Conservation (phyloP, 75 land plant genomes). For the Selaginella moellendorffii region DNA sequence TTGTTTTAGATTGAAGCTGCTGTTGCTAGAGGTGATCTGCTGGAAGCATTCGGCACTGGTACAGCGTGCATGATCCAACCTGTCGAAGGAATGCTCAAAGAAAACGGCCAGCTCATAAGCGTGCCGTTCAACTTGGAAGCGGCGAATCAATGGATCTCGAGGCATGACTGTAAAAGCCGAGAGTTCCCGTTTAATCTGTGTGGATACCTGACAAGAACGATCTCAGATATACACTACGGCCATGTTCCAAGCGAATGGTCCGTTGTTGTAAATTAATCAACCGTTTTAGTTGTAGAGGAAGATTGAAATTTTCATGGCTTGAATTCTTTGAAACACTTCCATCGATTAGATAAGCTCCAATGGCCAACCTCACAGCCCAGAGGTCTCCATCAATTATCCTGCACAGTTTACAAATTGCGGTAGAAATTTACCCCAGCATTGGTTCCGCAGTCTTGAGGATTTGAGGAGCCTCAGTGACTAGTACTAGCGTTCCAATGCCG, state of each 20-base stretch:
- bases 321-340: conserved; percentile 71
- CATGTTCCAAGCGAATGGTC: conserved; percentile 22
- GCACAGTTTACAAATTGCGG: conserved; percentile 12
- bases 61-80: conserved; percentile 28
- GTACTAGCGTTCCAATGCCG: conserved; percentile 59
- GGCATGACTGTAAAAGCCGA: not conserved
- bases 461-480: conserved; percentile 54
- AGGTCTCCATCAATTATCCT: conserved; percentile 68
- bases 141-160: conserved; percentile 14
- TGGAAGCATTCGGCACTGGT: conserved; percentile 24
- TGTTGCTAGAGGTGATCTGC: conserved; percentile 13
- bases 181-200: conserved; percentile 18
- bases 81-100: conserved; percentile 13
- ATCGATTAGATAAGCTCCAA: conserved; percentile 71
- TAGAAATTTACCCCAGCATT: conserved; percentile 47
- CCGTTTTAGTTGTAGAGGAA: too few relatives aligned
- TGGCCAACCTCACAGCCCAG: conserved; percentile 66
- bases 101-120: conserved; percentile 12
- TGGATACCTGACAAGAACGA: conserved; percentile 19
- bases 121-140: conserved; percentile 18
- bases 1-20: conserved; percentile 18
- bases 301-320: too few relatives aligned
- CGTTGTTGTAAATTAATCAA: conserved; percentile 11
- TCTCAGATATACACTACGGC: conserved; percentile 20
- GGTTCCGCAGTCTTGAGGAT: conserved; percentile 63